Conservation (phyloP, 495 filamentous ascomycete species). For the Niebla homalea region DNA sequence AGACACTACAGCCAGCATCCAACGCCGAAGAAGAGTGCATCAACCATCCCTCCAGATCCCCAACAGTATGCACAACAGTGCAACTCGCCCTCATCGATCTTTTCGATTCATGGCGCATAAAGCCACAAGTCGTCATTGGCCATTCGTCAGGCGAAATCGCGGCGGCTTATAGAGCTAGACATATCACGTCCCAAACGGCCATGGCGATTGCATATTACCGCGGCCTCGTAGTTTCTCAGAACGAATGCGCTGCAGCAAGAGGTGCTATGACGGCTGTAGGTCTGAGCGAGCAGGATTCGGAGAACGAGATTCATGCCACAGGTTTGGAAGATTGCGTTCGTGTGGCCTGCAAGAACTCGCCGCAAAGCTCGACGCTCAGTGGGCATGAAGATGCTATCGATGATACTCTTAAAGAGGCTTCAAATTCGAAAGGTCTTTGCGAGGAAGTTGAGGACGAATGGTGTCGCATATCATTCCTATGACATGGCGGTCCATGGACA, state of each 20-base stretch:
- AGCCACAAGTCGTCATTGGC: conserved; percentile 10
- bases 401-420: conserved; percentile 6
- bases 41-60: conserved; percentile 4
- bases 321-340: conserved; percentile 8
- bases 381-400: conserved; percentile 16
- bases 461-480: conserved; percentile 30
- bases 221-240: conserved; percentile 6
- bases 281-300: conserved; percentile 30
- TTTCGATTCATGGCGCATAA: conserved; percentile 2
- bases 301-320: conserved; percentile 12
- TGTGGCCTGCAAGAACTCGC: conserved; percentile 32
- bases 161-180: conserved; percentile 13
- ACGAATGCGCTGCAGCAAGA: not conserved
- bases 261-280: conserved; percentile 22
- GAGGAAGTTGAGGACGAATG: not conserved
- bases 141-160: conserved; percentile 24
- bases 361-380: conserved; percentile 15
- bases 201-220: conserved; percentile 22
- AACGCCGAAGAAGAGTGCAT: conserved; percentile 3
- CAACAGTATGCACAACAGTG: conserved; percentile 16
- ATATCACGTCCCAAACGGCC: not conserved
- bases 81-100: conserved; percentile 21
- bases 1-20: not conserved
- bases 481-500: conserved; percentile 28
- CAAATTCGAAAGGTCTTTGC: conserved; percentile 1